Evolutionary conservation across 176 grass and related monocot genomes (phyloP).

Genomic region (Secale cereale): DNA sequence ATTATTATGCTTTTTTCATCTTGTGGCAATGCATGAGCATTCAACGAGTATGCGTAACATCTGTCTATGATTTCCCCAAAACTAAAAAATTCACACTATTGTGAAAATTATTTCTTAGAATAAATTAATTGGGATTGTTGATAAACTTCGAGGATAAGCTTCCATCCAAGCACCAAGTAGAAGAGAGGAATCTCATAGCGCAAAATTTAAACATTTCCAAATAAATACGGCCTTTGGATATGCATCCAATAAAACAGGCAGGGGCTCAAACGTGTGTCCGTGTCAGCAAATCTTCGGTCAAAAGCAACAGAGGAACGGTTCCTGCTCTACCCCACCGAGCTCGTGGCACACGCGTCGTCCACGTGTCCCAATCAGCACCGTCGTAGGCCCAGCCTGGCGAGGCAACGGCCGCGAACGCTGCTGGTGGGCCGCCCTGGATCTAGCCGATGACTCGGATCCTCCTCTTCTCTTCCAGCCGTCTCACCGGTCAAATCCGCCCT

Average conservation of each 20-base stretch:
- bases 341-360: neutral
- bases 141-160: too few species aligned
- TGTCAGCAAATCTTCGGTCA: neutral
- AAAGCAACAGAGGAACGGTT: neutral
- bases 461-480: neutral
- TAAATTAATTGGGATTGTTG: too few species aligned
- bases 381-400: neutral
- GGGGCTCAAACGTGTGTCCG: conserved; percentile 4
- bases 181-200: too few species aligned
- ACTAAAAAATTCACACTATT: too few species aligned
- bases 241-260: neutral
- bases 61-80: too few species aligned
- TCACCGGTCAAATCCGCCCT: neutral
- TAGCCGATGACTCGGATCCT: conserved; percentile 35
- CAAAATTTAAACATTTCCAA: neutral
- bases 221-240: neutral
- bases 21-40: too few species aligned
- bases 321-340: neutral
- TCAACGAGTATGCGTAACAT: too few species aligned
- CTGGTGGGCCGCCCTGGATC: neutral
- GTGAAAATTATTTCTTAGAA: too few species aligned
- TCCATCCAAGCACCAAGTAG: too few species aligned
- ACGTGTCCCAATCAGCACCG: neutral
- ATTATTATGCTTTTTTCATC: too few species aligned
- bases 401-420: neutral